A percentile compares a stretch with the other conserved stretches of the same genome.
phyloP scores from a whole-genome alignment of 768 basidiomycete genomes.

The Tricholoma sp. region DNA sequence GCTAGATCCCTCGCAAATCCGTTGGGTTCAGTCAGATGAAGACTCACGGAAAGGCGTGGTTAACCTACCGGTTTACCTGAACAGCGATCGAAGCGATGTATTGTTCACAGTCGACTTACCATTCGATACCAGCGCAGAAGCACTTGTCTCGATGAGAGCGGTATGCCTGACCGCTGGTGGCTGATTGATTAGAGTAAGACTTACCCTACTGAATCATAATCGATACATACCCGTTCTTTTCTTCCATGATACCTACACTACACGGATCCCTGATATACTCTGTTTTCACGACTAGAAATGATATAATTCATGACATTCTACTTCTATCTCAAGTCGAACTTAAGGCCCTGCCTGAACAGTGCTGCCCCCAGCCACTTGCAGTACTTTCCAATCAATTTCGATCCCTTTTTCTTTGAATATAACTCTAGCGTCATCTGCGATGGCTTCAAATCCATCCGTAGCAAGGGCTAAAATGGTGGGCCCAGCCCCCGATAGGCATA shows the following conservation, averaged over 20 bases:
- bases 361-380: slow-evolving; percentile 56
- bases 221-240: slow-evolving; percentile 9
- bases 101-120: slow-evolving; percentile 86
- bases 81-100: slow-evolving; percentile 83
- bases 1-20: slow-evolving; percentile 76
- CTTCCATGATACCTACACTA: slow-evolving; percentile 5
- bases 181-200: slow-evolving; percentile 24
- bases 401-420: slow-evolving; percentile 72
- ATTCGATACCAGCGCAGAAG: slow-evolving; percentile 60
- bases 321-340: slow-evolving; percentile 5
- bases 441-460: slow-evolving; percentile 74
- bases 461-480: slow-evolving; percentile 97
- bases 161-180: slow-evolving; percentile 86
- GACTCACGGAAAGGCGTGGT: slow-evolving; percentile 41
- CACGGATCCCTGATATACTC: not conserved
- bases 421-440: slow-evolving; percentile 73
- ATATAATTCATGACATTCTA: slow-evolving; percentile 15
- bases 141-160: slow-evolving; percentile 79
- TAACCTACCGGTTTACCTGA: slow-evolving; percentile 89
- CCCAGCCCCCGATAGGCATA: slow-evolving; percentile 96
- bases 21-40: slow-evolving; percentile 70
- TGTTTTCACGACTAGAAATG: slow-evolving; percentile 3
- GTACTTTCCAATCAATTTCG: slow-evolving; percentile 86
- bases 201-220: slow-evolving; percentile 3
- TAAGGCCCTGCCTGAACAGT: slow-evolving; percentile 20